A percentile compares a stretch with the other conserved stretches of the same genome.
These are phyloP conservation scores for Aspergillus uvarum DNA, from an alignment of 2,329 filamentous ascomycete genomes.

Conservation along the genomic window DNA sequence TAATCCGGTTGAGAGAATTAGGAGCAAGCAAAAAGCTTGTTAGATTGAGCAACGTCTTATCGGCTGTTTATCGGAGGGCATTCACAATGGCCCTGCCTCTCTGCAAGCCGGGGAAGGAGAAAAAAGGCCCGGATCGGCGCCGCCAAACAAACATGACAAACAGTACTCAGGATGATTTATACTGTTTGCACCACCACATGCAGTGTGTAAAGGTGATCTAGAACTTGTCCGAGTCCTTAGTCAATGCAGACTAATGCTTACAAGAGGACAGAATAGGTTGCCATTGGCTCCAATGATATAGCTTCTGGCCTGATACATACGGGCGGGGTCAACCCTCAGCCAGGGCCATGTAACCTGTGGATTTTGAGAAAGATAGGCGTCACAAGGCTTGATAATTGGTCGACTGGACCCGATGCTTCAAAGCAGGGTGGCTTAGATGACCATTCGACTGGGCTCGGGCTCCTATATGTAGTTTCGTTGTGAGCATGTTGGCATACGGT, in stretches of 20 bases:
- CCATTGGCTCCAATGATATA: neutral
- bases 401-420: neutral
- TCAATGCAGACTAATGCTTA: neutral
- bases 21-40: neutral
- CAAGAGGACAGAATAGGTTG: neutral
- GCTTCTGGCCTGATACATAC: neutral
- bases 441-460: neutral
- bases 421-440: neutral
- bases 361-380: neutral
- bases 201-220: neutral
- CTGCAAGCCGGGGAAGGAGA: conserved; percentile 2
- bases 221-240: neutral
- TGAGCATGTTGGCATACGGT: neutral
- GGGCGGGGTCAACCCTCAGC: neutral
- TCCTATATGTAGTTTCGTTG: neutral
- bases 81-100: neutral
- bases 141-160: conserved; percentile 15
- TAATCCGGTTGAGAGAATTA: neutral
- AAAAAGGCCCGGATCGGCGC: conserved; percentile 4
- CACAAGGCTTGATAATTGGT: neutral
- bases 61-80: neutral
- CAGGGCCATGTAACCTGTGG: neutral
- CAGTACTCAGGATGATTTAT: neutral
- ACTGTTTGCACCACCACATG: neutral
- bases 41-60: neutral